phyloP scores from a whole-genome alignment of 768 basidiomycete species.

The Kwoniella heveanensis region DNA sequence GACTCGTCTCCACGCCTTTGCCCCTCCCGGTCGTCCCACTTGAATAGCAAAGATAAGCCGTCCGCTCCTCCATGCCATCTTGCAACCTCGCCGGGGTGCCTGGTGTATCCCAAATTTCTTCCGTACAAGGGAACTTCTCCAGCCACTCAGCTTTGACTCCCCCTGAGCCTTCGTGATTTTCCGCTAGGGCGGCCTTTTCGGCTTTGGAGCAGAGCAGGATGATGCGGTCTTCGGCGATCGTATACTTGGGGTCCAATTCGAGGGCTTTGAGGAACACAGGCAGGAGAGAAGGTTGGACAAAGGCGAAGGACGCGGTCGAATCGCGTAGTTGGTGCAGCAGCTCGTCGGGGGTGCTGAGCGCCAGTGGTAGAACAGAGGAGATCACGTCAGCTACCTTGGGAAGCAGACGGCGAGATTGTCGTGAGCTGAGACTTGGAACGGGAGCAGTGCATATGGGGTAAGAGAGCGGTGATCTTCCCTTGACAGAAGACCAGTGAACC shows the following conservation, averaged over 20 bases:
- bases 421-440: too few species aligned
- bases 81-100: constrained; percentile 17
- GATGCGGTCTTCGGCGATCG: constrained; percentile 60
- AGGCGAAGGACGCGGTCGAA: constrained; percentile 66
- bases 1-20: constrained; percentile 57
- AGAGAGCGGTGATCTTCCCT: too few species aligned
- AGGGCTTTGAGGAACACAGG: constrained; percentile 65
- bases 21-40: constrained; percentile 54
- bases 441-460: too few species aligned
- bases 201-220: constrained; percentile 61
- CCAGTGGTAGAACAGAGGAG: too few species aligned
- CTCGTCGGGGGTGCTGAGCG: constrained; percentile 70
- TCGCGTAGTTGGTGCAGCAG: constrained; percentile 72
- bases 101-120: constrained; percentile 31
- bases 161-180: not conserved
- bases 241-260: constrained; percentile 51
- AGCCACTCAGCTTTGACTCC: constrained; percentile 41
- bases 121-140: constrained; percentile 28
- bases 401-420: too few species aligned
- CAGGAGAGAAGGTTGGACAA: constrained; percentile 68
- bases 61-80: constrained; percentile 35
- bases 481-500: too few species aligned
- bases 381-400: too few species aligned
- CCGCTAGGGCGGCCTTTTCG: constrained; percentile 6
- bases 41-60: constrained; percentile 55